Percentiles rank a stretch among this genome's conserved stretches.
Conservation (phyloP, 768 basidiomycete species). For the Podaxis sp. region DNA sequence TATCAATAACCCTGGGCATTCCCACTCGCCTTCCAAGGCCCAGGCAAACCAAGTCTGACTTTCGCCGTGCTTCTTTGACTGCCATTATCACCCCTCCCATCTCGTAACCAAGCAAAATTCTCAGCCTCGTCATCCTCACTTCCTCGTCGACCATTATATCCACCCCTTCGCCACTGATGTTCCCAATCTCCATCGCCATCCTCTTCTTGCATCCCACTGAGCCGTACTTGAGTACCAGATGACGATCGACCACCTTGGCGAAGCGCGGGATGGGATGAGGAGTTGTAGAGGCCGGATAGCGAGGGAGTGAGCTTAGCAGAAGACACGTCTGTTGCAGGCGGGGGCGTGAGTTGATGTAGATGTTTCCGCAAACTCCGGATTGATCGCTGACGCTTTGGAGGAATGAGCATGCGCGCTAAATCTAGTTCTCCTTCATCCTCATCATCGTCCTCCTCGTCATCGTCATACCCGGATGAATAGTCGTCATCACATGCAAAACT, state of each 20-base stretch:
- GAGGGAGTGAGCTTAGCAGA: not conserved
- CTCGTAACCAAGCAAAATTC: constrained; percentile 19
- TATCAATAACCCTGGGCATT: not conserved
- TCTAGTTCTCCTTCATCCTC: constrained; percentile 52
- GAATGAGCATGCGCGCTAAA: constrained; percentile 63
- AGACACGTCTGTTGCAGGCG: not conserved
- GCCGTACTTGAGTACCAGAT: not conserved
- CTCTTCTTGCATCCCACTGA: constrained; percentile 10
- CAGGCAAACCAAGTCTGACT: not conserved
- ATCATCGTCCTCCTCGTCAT: constrained; percentile 40
- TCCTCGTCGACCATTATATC: constrained; percentile 20
- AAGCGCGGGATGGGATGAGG: not conserved
- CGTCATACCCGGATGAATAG: constrained; percentile 16
- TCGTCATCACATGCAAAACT: not conserved
- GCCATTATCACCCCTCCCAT: not conserved
- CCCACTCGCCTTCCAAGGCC: not conserved
- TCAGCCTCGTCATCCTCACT: constrained; percentile 28
- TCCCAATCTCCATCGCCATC: constrained; percentile 24
- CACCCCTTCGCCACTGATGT: constrained; percentile 23
- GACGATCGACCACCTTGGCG: not conserved
- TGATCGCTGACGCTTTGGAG: constrained; percentile 68
- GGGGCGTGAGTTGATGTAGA: constrained; percentile 23
- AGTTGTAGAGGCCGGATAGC: not conserved
- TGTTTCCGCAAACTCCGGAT: constrained; percentile 69
- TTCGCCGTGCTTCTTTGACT: constrained; percentile 2